Percentiles rank a stretch among this genome's conserved stretches.
Evolutionary conservation across 2,329 filamentous ascomycete genomes (phyloP).

Genomic region (Paecilomyces variotii): DNA sequence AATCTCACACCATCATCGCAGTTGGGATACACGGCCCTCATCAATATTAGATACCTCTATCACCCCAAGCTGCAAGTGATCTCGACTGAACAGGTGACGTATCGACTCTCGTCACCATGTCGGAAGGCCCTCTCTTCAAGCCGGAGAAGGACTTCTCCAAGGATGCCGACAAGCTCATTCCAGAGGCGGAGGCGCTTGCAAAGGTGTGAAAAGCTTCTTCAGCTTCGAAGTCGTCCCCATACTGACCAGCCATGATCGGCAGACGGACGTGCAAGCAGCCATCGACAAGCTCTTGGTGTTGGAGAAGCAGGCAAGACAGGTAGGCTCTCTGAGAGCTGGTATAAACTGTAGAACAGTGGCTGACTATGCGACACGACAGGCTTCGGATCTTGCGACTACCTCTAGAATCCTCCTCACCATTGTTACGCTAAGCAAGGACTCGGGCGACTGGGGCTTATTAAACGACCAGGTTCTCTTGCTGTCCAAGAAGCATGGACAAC

Average conservation of each 20-base stretch:
- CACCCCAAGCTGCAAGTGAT: neutral
- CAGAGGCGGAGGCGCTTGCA: constrained; percentile 82
- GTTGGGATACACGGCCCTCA: neutral
- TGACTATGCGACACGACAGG: constrained; percentile 50
- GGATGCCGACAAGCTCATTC: constrained; percentile 85
- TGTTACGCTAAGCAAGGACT: constrained; percentile 88
- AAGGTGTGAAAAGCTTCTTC: constrained; percentile 51
- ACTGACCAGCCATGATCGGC: constrained; percentile 12
- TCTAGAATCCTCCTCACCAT: constrained; percentile 81
- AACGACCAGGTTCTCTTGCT: constrained; percentile 94
- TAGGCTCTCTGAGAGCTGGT: constrained; percentile 28
- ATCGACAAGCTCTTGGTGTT: constrained; percentile 87
- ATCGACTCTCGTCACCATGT: constrained; percentile 52
- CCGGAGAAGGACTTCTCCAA: constrained; percentile 99
- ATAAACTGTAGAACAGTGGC: constrained; percentile 19
- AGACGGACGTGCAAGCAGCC: constrained; percentile 67
- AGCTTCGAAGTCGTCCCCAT: neutral
- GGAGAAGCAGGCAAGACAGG: constrained; percentile 97
- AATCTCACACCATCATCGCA: neutral
- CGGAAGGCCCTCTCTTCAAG: constrained; percentile 70
- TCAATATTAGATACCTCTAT: neutral
- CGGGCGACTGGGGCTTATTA: constrained; percentile 85
- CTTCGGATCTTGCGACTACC: constrained; percentile 91
- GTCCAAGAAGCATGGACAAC: constrained; percentile 99
- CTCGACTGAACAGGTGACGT: constrained; percentile 3